These are phyloP conservation scores for Cercospora nicotianae DNA, from an alignment of 2,329 filamentous ascomycete species.

Conservation along the genomic window DNA sequence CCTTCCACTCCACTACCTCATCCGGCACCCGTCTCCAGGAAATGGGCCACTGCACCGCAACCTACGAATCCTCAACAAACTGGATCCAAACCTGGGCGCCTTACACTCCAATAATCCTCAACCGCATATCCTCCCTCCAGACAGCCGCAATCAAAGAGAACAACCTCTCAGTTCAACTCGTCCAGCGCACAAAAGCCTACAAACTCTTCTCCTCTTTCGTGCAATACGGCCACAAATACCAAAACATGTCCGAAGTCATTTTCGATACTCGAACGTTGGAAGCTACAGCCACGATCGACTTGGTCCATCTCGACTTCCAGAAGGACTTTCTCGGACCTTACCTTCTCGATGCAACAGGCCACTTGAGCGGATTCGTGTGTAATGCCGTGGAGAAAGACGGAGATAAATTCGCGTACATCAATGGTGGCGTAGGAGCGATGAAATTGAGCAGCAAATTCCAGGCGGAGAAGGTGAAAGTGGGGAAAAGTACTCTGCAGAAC, in stretches of 20 bases:
- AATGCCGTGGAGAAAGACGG: conserved; percentile 39
- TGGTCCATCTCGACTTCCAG: conserved; percentile 29
- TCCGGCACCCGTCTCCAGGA: conserved; percentile 29
- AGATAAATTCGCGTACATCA: conserved; percentile 39
- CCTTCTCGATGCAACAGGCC: conserved; percentile 41
- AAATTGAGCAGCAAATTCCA: conserved; percentile 31
- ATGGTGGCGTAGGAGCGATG: conserved; percentile 40
- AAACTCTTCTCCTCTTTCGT: conserved; percentile 33
- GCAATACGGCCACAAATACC: conserved; percentile 31
- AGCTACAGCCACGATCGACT: conserved; percentile 35
- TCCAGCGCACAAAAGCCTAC: conserved; percentile 29
- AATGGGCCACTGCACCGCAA: conserved; percentile 31
- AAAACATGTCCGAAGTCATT: conserved; percentile 33
- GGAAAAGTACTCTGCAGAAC: conserved; percentile 14
- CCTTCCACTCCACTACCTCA: conserved; percentile 30
- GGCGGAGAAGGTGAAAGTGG: not conserved
- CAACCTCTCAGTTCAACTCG: conserved; percentile 21
- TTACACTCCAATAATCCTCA: conserved; percentile 20
- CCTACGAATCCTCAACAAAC: conserved; percentile 21
- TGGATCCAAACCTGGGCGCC: conserved; percentile 31
- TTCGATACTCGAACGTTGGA: conserved; percentile 30
- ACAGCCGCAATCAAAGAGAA: conserved; percentile 21
- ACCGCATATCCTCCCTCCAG: conserved; percentile 26
- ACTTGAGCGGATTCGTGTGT: conserved; percentile 42
- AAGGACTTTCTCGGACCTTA: conserved; percentile 39